Base-by-base conservation (phyloP, 352 stramenopile genomes). In the Phytophthora sojae region DNA sequence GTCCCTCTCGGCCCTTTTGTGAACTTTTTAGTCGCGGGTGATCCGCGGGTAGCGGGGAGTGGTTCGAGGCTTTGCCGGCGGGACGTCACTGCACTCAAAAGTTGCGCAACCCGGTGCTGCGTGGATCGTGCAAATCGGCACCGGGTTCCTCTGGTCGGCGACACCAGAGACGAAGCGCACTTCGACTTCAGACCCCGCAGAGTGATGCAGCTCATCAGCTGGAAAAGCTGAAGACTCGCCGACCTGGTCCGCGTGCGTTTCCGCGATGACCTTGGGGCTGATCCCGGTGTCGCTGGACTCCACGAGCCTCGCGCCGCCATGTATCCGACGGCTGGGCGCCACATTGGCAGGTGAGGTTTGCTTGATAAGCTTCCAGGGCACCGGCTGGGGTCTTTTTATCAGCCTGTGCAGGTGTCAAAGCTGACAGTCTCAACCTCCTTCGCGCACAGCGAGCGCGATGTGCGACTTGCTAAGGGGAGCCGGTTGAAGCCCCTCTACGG, bases 21-120 rank as follows among this genome's bases (percentile, higher is more conserved):
- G 26, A n/a, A 5, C 39, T 35, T 62, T 61, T 57, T 73, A 64
- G 51, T 73, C 66, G 66, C 51, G 21, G 21, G 14, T 12, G 45
- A 42, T 57, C 35, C 26, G 61, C 26, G 61, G 66, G 52, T 12
- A 60, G 47, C 26, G 64, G 59, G 66, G 66, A 69, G 37, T 25
- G 51, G 42, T 9, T n/a, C 14, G 15, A 26, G n/a, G 66, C 52
- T 73, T 69, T 73, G 66, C 57, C 4, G 32, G 21, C 35, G 11
- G 35, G 11, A 42, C 32, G 32, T 39, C 32, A 39, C 4, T 39
- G 35, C 42, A 26, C 45, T 29, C n/a, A 26, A 26, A 2, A 15
- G 30, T n/a, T 50, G 21, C 47, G 42, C 26, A 26, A 26, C 29
- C 45, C 14, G n/a, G 39, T 57, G 26, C 51, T 61, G 26, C 42